Evolutionary conservation across 306 rosid genomes (phyloP).

Genomic region (Casuarina glauca): DNA sequence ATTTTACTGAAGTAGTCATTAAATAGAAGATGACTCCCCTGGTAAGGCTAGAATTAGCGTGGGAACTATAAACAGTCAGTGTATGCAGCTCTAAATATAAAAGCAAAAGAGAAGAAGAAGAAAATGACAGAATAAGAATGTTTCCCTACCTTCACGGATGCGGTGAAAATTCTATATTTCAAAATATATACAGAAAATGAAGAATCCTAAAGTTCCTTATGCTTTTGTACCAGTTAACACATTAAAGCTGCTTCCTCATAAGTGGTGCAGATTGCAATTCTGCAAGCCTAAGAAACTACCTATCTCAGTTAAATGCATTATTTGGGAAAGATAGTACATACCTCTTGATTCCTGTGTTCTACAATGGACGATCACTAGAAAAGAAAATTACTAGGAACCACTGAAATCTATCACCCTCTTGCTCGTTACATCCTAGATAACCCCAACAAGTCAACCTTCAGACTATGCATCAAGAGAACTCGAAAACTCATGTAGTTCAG

Average conservation of each 20-base stretch:
- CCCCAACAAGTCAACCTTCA: slow-evolving; percentile 51
- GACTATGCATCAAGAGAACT: slow-evolving; percentile 28
- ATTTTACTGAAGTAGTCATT: slow-evolving; percentile 7
- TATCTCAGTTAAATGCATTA: slow-evolving; percentile 20
- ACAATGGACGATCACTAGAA: slow-evolving; percentile 62
- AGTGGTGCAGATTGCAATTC: background rate
- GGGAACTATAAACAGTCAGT: slow-evolving; percentile 15
- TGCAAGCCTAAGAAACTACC: slow-evolving; percentile 14
- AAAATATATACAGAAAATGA: background rate
- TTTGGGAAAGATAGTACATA: too few relatives aligned
- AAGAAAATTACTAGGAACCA: slow-evolving; percentile 47
- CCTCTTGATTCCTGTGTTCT: slow-evolving; percentile 59
- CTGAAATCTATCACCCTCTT: slow-evolving; percentile 49
- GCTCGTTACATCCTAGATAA: slow-evolving; percentile 62
- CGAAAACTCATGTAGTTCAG: slow-evolving; percentile 29
- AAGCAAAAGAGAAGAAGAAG: background rate
- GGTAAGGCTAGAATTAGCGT: background rate
- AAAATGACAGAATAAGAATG: too few relatives aligned
- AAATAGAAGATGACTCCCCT: background rate
- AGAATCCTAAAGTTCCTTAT: background rate
- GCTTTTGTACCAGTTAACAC: background rate
- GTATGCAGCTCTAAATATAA: slow-evolving; percentile 1
- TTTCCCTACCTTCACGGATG: background rate
- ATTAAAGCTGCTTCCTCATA: background rate
- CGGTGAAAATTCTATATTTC: background rate